phyloP scores from a whole-genome alignment of 257 asterid genomes.

The Gardenia jasminoides region DNA sequence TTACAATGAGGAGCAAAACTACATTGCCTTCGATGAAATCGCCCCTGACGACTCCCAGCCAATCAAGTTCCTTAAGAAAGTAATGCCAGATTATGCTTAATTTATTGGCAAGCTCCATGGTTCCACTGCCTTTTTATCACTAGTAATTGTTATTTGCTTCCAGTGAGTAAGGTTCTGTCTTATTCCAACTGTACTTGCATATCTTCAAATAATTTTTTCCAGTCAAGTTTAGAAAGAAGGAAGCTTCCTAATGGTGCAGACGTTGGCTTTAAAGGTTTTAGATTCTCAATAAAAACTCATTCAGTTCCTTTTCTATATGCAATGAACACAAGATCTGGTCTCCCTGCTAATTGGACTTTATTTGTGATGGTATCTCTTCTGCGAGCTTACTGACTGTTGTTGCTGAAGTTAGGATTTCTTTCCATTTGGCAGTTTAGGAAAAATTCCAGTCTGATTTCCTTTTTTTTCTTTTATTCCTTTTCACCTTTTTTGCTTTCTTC shows the following conservation, averaged over 20 bases:
- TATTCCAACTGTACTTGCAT: neutral
- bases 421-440: neutral
- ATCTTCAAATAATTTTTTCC: neutral
- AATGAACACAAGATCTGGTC: neutral
- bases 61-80: constrained; percentile 72
- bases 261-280: neutral
- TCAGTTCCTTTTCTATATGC: neutral
- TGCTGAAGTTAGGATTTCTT: neutral
- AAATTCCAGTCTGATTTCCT: neutral
- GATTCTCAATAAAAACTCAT: constrained; percentile 5
- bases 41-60: constrained; percentile 82
- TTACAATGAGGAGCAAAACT: constrained; percentile 66
- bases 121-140: neutral
- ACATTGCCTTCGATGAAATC: constrained; percentile 64
- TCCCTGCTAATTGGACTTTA: neutral
- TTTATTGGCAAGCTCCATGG: constrained; percentile 11
- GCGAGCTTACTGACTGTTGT: neutral
- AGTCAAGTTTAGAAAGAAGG: constrained; percentile 1
- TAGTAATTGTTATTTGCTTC: neutral
- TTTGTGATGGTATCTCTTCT: neutral
- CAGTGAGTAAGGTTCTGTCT: constrained; percentile 3
- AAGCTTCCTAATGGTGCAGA: constrained; percentile 1
- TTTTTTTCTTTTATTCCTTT: neutral
- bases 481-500: neutral
- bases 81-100: constrained; percentile 86